phyloP scores from a whole-genome alignment of 1,284 basidiomycete genomes.

The Vanrija humicola region DNA sequence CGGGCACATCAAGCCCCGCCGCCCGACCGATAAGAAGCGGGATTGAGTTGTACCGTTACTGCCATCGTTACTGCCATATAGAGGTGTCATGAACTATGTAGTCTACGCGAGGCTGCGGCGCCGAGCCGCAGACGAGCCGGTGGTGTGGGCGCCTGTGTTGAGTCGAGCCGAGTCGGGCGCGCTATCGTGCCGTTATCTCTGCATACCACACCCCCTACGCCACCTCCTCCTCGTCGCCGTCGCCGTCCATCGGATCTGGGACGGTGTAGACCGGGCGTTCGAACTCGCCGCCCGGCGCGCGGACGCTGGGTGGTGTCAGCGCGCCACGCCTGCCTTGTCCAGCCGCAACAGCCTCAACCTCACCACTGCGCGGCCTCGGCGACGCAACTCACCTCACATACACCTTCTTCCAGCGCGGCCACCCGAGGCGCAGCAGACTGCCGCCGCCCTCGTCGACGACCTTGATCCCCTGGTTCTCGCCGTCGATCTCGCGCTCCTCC shows the following conservation, averaged over 20 bases:
- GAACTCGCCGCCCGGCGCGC: conserved; percentile 28
- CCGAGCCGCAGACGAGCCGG: background rate
- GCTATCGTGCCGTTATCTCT: too few relatives aligned
- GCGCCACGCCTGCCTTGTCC: background rate
- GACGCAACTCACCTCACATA: conserved; percentile 33
- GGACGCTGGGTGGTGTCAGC: conserved; percentile 21
- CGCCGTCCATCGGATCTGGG: conserved; percentile 17
- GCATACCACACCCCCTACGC: too few relatives aligned
- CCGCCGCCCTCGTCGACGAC: conserved; percentile 8
- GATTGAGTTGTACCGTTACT: conserved; percentile 3
- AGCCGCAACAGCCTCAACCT: background rate
- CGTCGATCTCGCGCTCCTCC: conserved; percentile 31
- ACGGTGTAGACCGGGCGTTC: conserved; percentile 25
- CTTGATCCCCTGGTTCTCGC: conserved; percentile 10
- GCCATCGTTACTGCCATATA: too few relatives aligned
- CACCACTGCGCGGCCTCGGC: too few relatives aligned
- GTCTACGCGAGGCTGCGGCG: background rate
- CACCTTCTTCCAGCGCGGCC: conserved; percentile 39
- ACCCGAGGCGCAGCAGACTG: conserved; percentile 23
- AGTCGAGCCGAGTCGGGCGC: background rate
- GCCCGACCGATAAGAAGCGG: conserved; percentile 12
- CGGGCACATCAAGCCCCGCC: background rate
- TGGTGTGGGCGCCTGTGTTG: background rate
- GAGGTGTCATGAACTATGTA: background rate
- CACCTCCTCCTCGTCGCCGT: conserved; percentile 7